phyloP scores from a whole-genome alignment of 2,329 filamentous ascomycete genomes.

The Colletotrichum simmondsii region DNA sequence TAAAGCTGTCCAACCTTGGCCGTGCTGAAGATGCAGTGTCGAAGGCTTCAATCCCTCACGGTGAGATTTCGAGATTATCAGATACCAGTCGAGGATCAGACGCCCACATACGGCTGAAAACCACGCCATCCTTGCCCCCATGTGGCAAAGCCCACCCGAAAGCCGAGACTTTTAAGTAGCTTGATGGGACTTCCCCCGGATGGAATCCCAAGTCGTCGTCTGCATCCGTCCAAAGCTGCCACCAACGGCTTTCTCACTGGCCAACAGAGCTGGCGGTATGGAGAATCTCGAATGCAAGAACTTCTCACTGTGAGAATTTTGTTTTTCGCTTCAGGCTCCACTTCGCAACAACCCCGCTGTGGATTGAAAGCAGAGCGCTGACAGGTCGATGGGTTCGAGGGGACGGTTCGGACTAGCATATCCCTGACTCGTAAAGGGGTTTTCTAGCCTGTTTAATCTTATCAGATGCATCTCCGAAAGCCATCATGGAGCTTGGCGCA shows the following conservation, averaged over 20 bases:
- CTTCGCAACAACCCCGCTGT: slow-evolving; percentile 24
- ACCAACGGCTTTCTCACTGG: background rate
- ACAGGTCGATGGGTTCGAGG: background rate
- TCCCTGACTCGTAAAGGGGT: slow-evolving; percentile 23
- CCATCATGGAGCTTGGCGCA: slow-evolving; percentile 19
- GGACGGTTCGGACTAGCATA: background rate
- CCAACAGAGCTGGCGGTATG: background rate
- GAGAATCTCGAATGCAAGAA: background rate
- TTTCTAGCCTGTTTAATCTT: slow-evolving; percentile 21
- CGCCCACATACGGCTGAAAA: background rate
- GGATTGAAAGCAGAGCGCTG: background rate
- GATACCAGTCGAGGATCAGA: background rate
- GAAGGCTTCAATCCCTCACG: background rate
- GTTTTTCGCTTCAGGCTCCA: slow-evolving; percentile 17
- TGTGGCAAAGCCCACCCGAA: background rate
- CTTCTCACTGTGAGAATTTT: background rate
- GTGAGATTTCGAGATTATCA: background rate
- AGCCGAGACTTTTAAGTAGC: background rate
- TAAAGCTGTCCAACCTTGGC: background rate
- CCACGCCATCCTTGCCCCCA: background rate
- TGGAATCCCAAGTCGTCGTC: background rate
- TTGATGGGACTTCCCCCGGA: background rate
- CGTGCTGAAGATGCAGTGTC: background rate
- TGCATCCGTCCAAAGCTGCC: background rate
- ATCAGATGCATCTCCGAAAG: slow-evolving; percentile 29